phyloP scores from a whole-genome alignment of 2,329 filamentous ascomycete genomes.

The Rugonectria rugulosa region DNA sequence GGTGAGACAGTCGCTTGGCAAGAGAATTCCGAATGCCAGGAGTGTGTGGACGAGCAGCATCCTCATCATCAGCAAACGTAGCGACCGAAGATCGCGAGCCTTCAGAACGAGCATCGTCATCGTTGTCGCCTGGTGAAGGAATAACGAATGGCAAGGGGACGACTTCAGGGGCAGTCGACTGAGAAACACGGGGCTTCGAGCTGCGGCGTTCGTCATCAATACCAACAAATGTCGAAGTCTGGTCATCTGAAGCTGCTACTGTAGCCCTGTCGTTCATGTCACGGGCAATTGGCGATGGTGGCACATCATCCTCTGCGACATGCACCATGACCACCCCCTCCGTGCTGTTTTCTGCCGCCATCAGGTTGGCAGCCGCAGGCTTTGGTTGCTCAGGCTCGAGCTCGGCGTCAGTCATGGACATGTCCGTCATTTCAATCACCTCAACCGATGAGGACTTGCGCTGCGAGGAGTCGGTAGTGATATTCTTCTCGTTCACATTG shows the following conservation, averaged over 20 bases:
- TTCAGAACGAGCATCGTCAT: slow-evolving; percentile 50
- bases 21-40: slow-evolving; percentile 47
- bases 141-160: slow-evolving; percentile 72
- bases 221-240: slow-evolving; percentile 23
- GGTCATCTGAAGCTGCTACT: slow-evolving; percentile 10
- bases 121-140: slow-evolving; percentile 55
- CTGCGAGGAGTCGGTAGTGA: slow-evolving; percentile 45
- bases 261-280: slow-evolving; percentile 40
- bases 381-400: slow-evolving; percentile 40
- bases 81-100: slow-evolving; percentile 71
- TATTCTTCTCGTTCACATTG: slow-evolving; percentile 56
- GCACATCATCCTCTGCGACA: slow-evolving; percentile 59
- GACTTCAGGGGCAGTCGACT: slow-evolving; percentile 55
- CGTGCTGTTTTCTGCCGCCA: slow-evolving; percentile 50
- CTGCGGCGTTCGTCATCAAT: slow-evolving; percentile 27
- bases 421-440: slow-evolving; percentile 65
- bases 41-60: slow-evolving; percentile 40
- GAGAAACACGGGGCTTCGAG: slow-evolving; percentile 31
- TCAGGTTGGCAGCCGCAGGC: slow-evolving; percentile 45
- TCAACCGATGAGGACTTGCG: slow-evolving; percentile 49
- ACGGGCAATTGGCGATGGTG: slow-evolving; percentile 34
- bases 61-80: slow-evolving; percentile 70
- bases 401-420: too few relatives aligned
- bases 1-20: slow-evolving; percentile 57
- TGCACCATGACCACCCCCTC: slow-evolving; percentile 60